These are phyloP conservation scores for Colletotrichum gloeosporioides DNA, from an alignment of 2,329 filamentous ascomycete genomes.

Conservation along the genomic window DNA sequence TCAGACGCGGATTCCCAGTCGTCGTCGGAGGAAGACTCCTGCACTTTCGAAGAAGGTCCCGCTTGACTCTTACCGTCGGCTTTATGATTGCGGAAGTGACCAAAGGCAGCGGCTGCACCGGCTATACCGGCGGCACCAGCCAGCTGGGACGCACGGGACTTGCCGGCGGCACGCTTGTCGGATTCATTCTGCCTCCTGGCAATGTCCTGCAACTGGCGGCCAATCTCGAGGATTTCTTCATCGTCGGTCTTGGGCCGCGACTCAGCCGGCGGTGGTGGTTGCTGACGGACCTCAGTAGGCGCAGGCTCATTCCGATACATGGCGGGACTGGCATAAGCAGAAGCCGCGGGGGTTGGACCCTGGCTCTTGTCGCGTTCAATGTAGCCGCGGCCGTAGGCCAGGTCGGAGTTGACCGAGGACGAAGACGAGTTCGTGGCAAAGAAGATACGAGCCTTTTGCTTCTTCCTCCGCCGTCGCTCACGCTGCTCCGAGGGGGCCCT, in stretches of 20 bases:
- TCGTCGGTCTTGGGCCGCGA: conserved; percentile 50
- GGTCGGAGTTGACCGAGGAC: conserved; percentile 70
- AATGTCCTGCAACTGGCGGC: conserved; percentile 58
- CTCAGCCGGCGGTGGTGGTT: conserved; percentile 25
- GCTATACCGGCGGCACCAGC: conserved; percentile 35
- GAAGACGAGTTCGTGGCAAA: conserved; percentile 68
- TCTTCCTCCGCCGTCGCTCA: conserved; percentile 41
- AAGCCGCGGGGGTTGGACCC: conserved; percentile 31
- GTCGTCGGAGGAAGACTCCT: conserved; percentile 41
- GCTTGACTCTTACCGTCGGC: conserved; percentile 40
- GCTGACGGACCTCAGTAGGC: conserved; percentile 17
- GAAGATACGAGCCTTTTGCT: conserved; percentile 59
- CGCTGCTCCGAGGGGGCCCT: conserved; percentile 62
- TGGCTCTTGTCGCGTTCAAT: conserved; percentile 46
- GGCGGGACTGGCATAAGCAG: conserved; percentile 1
- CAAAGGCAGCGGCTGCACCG: conserved; percentile 40
- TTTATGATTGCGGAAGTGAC: conserved; percentile 45
- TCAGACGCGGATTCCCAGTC: conserved; percentile 65
- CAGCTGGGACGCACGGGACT: conserved; percentile 40
- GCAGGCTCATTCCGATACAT: conserved; percentile 13
- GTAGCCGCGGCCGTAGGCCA: conserved; percentile 71
- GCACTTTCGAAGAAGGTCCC: conserved; percentile 45
- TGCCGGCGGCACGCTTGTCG: conserved; percentile 50
- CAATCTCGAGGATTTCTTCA: conserved; percentile 61
- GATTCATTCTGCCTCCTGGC: conserved; percentile 56